These are phyloP conservation scores for Colletotrichum spinosum DNA, from an alignment of 2,329 filamentous ascomycete genomes.

Conservation along the genomic window DNA sequence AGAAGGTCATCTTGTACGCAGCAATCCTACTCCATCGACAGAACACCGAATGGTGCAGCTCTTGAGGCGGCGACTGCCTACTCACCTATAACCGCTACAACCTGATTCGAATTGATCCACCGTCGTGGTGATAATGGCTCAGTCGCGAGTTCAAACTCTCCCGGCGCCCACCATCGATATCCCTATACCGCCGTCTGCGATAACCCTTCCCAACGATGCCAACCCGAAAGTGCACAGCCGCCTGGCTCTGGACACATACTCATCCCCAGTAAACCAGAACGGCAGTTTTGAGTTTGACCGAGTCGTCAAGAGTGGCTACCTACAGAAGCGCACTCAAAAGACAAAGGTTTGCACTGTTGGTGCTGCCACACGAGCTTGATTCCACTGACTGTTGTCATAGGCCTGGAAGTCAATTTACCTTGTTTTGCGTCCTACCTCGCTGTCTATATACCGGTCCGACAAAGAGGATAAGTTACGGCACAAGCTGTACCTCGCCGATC, in stretches of 20 bases:
- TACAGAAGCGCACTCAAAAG: slow-evolving; percentile 90
- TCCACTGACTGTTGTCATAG: slow-evolving; percentile 54
- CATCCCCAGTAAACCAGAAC: slow-evolving; percentile 86
- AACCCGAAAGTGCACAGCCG: slow-evolving; percentile 51
- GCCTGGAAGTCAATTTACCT: slow-evolving; percentile 92
- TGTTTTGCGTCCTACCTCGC: slow-evolving; percentile 87
- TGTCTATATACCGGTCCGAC: slow-evolving; percentile 93
- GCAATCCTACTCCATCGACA: neutral
- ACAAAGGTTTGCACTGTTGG: slow-evolving; percentile 75
- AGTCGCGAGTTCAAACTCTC: slow-evolving; percentile 34
- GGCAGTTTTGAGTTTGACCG: slow-evolving; percentile 97
- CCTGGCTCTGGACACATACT: slow-evolving; percentile 74
- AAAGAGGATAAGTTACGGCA: slow-evolving; percentile 91
- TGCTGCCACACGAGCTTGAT: neutral
- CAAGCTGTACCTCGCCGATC: slow-evolving; percentile 87
- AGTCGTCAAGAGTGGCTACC: slow-evolving; percentile 88
- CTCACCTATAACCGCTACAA: slow-evolving; percentile 13
- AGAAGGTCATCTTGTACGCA: no score
- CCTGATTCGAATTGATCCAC: slow-evolving; percentile 15
- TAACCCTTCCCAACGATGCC: slow-evolving; percentile 40
- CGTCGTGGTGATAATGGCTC: slow-evolving; percentile 28
- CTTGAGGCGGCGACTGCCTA: slow-evolving; percentile 31
- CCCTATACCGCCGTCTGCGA: slow-evolving; percentile 40
- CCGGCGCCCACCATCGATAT: slow-evolving; percentile 33
- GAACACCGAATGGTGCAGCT: slow-evolving; percentile 25